Conservation (phyloP, 2,329 filamentous ascomycete species). For the Stemphylium vesicarium region DNA sequence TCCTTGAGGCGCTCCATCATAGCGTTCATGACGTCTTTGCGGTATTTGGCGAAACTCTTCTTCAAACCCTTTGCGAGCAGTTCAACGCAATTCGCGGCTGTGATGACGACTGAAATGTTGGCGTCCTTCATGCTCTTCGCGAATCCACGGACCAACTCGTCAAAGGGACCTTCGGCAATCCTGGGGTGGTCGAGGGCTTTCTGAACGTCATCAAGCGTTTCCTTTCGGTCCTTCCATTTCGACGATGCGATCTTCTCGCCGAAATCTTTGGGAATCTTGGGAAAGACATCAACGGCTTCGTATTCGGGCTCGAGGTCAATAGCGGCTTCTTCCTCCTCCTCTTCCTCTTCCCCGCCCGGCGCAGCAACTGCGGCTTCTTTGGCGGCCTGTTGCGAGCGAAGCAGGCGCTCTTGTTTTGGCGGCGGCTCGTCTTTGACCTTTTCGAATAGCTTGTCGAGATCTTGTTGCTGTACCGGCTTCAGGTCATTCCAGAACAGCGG, state of each 20-base stretch:
- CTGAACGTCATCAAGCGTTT: constrained; percentile 83
- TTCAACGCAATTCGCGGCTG: constrained; percentile 92
- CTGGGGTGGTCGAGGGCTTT: constrained; percentile 79
- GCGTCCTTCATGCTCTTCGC: constrained; percentile 99
- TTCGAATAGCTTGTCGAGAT: constrained; percentile 93
- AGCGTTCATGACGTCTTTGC: constrained; percentile 78
- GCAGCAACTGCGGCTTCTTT: constrained; percentile 72
- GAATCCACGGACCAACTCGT: constrained; percentile 80
- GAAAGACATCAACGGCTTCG: constrained; percentile 84
- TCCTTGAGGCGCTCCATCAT: constrained; percentile 97
- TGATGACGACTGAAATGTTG: constrained; percentile 91
- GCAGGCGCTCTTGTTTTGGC: constrained; percentile 87
- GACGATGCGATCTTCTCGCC: constrained; percentile 83
- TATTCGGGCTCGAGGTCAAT: constrained; percentile 70
- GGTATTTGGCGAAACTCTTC: constrained; percentile 79
- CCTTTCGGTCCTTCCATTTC: constrained; percentile 99
- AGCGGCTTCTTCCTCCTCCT: constrained; percentile 68
- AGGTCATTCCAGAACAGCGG: constrained; percentile 96
- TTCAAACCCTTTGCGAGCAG: constrained; percentile 85
- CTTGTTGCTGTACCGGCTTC: constrained; percentile 93
- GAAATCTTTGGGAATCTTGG: constrained; percentile 82
- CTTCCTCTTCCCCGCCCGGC: constrained; percentile 57
- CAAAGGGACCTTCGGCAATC: constrained; percentile 90
- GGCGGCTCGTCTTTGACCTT: constrained; percentile 85
- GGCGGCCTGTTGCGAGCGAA: constrained; percentile 87